phyloP scores from a whole-genome alignment of 1,139 yeast species.

The Blastobotrys proliferans region DNA sequence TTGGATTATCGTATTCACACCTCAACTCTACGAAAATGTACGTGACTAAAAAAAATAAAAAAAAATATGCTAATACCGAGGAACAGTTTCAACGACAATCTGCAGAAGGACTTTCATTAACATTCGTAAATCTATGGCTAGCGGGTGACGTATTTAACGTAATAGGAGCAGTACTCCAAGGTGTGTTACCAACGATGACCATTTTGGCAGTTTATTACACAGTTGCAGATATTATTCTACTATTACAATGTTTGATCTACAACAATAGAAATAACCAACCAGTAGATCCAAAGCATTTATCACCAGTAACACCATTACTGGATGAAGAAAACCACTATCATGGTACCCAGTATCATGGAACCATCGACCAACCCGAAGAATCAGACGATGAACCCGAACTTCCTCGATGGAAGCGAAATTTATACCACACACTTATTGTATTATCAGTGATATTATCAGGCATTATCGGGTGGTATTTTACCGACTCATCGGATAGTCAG shows the following conservation, averaged over 20 bases:
- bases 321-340: slow-evolving; percentile 47
- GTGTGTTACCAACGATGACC: slow-evolving; percentile 88
- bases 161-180: slow-evolving; percentile 81
- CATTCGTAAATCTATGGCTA: slow-evolving; percentile 82
- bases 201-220: slow-evolving; percentile 89
- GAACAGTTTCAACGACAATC: slow-evolving; percentile 62
- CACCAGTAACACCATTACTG: slow-evolving; percentile 83
- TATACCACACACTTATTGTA: slow-evolving; percentile 63
- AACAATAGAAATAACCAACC: slow-evolving; percentile 48
- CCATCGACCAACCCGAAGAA: slow-evolving; percentile 7
- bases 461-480: slow-evolving; percentile 77
- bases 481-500: slow-evolving; percentile 29
- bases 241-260: slow-evolving; percentile 77
- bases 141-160: slow-evolving; percentile 91
- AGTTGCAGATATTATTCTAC: slow-evolving; percentile 76
- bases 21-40: slow-evolving; percentile 85
- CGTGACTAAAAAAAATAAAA: slow-evolving; percentile 13
- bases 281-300: slow-evolving; percentile 73
- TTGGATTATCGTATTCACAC: slow-evolving; percentile 97
- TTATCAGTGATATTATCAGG: slow-evolving; percentile 70
- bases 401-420: slow-evolving; percentile 25
- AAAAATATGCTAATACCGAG: slow-evolving; percentile 4
- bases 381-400: slow-evolving; percentile 13
- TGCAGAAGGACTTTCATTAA: slow-evolving; percentile 79
- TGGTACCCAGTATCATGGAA: slow-evolving; percentile 25